phyloP scores from a whole-genome alignment of 352 stramenopile genomes.

The Globisporangium viniferum region DNA sequence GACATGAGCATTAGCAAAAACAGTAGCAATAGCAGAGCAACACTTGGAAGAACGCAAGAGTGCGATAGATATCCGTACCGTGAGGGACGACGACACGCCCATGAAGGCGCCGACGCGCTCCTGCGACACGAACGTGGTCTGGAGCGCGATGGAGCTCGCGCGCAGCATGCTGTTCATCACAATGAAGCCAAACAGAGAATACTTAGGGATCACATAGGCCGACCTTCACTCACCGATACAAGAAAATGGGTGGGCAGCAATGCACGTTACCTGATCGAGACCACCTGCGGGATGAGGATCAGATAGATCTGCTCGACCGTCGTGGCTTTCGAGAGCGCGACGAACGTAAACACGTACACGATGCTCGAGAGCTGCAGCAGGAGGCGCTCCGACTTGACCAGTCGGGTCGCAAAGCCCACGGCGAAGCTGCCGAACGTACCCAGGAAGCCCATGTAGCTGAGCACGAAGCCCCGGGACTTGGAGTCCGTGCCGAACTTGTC shows the following conservation, averaged over 20 bases:
- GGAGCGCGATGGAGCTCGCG: constrained; percentile 72
- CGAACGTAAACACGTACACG: constrained; percentile 70
- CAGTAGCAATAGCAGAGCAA: not conserved
- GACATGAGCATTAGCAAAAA: not conserved
- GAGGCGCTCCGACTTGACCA: constrained; percentile 51
- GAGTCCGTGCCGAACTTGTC: constrained; percentile 76
- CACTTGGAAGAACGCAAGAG: not conserved
- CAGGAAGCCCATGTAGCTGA: constrained; percentile 82
- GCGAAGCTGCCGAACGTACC: constrained; percentile 61
- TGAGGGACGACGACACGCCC: constrained; percentile 76
- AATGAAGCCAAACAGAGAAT: constrained; percentile 2
- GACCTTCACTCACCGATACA: not conserved
- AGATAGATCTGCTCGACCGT: constrained; percentile 51
- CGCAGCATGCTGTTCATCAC: constrained; percentile 55
- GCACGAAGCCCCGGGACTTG: constrained; percentile 56
- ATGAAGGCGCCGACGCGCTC: constrained; percentile 76
- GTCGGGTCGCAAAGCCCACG: constrained; percentile 47
- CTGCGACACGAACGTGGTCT: constrained; percentile 67
- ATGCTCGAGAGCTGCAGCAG: constrained; percentile 61
- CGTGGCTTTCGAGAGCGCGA: constrained; percentile 53
- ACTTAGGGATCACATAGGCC: not conserved
- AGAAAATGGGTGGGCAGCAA: constrained; percentile 2
- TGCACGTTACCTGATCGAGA: constrained; percentile 54
- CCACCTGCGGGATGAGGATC: constrained; percentile 60
- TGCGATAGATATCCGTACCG: constrained; percentile 32